Conservation (phyloP, 2,329 filamentous ascomycete species). For the Venturia asperata region DNA sequence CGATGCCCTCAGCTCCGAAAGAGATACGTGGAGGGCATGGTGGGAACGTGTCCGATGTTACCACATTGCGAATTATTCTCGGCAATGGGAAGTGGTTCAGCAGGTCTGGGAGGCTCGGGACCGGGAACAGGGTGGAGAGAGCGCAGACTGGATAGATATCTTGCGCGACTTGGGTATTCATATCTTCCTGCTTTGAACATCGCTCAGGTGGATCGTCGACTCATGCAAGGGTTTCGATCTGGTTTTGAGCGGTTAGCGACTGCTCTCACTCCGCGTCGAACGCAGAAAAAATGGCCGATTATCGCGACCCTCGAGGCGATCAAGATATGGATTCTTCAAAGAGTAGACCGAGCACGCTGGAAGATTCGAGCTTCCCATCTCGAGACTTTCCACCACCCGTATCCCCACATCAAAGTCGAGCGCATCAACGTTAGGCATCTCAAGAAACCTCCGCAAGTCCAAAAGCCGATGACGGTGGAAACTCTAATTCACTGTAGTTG, state of each 20-base stretch:
- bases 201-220: not conserved
- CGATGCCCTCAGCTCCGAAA: not conserved
- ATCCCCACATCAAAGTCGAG: no score
- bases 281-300: no score
- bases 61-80: not conserved
- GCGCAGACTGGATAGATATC: slow-evolving; percentile 5
- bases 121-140: not conserved
- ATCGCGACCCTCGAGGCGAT: no score
- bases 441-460: no score
- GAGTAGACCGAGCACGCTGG: no score
- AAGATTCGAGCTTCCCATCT: no score
- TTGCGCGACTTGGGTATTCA: not conserved
- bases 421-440: no score
- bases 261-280: not conserved
- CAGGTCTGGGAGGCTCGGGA: not conserved
- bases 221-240: not conserved
- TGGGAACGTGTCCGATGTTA: not conserved
- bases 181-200: not conserved
- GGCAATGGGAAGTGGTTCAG: slow-evolving; percentile 9
- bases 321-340: no score
- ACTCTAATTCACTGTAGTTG: no score
- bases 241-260: not conserved
- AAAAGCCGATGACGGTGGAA: no score
- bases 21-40: slow-evolving; percentile 1
- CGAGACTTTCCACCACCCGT: no score